phyloP scores from a whole-genome alignment of 495 filamentous ascomycete species.

The Cercophora newfieldiana region DNA sequence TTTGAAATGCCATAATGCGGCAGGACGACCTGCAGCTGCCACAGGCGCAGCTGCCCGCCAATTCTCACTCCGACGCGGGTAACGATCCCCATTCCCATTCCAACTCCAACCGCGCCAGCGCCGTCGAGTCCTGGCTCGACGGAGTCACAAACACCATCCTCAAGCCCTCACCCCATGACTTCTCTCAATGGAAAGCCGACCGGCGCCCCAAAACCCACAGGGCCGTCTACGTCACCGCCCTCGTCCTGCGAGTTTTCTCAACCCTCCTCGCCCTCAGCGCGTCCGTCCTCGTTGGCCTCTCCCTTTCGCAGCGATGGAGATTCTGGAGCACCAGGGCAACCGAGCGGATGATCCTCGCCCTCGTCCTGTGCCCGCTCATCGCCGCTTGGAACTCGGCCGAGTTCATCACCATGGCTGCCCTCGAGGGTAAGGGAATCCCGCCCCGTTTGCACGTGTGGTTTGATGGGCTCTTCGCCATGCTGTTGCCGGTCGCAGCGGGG shows the following conservation, averaged over 20 bases:
- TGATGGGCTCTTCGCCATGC: not conserved
- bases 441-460: not conserved
- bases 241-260: slow-evolving; percentile 23
- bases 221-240: slow-evolving; percentile 17
- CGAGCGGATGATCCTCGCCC: slow-evolving; percentile 6
- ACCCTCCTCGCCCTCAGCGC: slow-evolving; percentile 16
- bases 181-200: slow-evolving; percentile 25
- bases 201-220: slow-evolving; percentile 11
- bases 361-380: slow-evolving; percentile 2
- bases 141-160: slow-evolving; percentile 15
- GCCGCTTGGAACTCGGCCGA: not conserved
- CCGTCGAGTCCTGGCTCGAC: slow-evolving; percentile 32
- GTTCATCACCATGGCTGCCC: not conserved
- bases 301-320: not conserved
- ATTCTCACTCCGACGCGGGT: too few relatives aligned
- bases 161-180: slow-evolving; percentile 22
- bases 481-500: not conserved
- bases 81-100: slow-evolving; percentile 11
- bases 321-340: not conserved
- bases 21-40: not conserved
- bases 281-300: slow-evolving; percentile 6
- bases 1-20: not conserved
- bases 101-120: not conserved
- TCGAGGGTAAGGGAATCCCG: not conserved
- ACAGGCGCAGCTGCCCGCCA: not conserved